A percentile compares a stretch with the other conserved stretches of the same genome.
phyloP scores from a whole-genome alignment of 139 green algal genomes.

The Ettlia oleoabundans region DNA sequence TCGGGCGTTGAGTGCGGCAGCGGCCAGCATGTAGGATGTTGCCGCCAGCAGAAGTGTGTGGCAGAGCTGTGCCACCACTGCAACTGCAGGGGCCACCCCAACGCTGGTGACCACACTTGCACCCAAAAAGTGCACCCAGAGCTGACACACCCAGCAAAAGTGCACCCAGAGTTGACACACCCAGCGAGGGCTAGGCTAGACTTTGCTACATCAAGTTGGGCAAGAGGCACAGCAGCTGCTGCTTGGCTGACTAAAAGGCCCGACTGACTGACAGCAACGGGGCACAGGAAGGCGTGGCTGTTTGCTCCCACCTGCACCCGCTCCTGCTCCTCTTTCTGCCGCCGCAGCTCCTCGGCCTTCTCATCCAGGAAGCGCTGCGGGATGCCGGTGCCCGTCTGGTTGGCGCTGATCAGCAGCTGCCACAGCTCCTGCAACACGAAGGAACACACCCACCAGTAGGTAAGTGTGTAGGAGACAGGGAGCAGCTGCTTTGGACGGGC shows the following conservation, averaged over 20 bases:
- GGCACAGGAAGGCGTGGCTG: no score
- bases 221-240: neutral
- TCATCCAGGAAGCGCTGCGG: slow-evolving; percentile 86
- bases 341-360: slow-evolving; percentile 72
- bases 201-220: no score
- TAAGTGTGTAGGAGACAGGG: neutral
- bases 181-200: no score
- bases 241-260: no score
- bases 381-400: slow-evolving; percentile 72
- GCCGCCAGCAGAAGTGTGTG: neutral
- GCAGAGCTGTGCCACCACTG: neutral
- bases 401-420: slow-evolving; percentile 79
- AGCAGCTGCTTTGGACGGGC: no score
- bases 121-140: no score
- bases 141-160: no score
- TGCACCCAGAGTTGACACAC: no score
- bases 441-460: no score
- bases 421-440: slow-evolving; percentile 81
- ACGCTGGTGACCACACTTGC: neutral
- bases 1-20: neutral
- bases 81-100: neutral
- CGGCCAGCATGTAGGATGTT: neutral
- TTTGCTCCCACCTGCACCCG: slow-evolving; percentile 61
- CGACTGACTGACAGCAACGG: neutral
- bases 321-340: slow-evolving; percentile 60